phyloP scores from a whole-genome alignment of 1,284 basidiomycete species.

The Apiotrichum mycotoxinovorans region DNA sequence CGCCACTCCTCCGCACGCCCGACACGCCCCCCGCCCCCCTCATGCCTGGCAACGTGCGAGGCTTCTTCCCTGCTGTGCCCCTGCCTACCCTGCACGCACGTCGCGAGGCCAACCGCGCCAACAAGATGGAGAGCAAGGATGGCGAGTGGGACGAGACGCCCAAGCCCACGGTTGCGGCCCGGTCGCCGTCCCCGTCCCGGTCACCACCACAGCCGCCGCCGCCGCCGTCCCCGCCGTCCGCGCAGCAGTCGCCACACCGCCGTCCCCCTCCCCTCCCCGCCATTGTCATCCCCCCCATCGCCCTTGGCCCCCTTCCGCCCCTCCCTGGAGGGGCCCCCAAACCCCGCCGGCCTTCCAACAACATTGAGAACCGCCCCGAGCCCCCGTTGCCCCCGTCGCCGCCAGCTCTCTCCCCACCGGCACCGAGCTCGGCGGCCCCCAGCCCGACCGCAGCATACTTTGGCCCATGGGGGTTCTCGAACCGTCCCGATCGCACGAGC shows the following conservation, averaged over 20 bases:
- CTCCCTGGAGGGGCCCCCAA: neutral
- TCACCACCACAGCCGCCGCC: neutral
- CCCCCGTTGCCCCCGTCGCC: neutral
- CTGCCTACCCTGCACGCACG: neutral
- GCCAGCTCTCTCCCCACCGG: neutral
- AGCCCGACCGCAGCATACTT: no score
- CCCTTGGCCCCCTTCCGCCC: neutral
- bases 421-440: no score
- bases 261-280: neutral
- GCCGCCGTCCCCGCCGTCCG: neutral
- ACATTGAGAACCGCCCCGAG: no score
- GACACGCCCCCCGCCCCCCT: neutral
- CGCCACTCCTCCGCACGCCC: conserved; percentile 2
- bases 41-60: neutral
- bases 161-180: no score
- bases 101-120: neutral
- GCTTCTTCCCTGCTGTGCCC: neutral
- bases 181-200: no score
- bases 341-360: neutral
- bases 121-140: neutral
- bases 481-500: no score
- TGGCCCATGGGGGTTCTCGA: neutral
- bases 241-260: neutral
- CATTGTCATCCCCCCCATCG: neutral
- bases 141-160: neutral